Conservation (phyloP, 2,329 filamentous ascomycete genomes). For the Huntiella savannae region DNA sequence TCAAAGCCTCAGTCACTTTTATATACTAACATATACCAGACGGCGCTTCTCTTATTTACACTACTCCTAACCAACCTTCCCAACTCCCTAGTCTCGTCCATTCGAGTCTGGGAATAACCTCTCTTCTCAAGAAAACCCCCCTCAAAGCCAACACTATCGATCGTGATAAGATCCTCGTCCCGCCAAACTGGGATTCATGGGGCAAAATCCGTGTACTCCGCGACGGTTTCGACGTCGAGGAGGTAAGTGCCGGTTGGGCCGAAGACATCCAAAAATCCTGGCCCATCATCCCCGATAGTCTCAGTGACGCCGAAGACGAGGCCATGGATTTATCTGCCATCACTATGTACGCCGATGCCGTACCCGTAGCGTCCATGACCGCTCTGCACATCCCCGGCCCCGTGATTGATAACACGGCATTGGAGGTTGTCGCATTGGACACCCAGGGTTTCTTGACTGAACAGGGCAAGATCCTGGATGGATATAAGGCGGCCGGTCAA, state of each 20-base stretch:
- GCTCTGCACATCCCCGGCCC: slow-evolving; percentile 35
- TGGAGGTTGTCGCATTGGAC: slow-evolving; percentile 24
- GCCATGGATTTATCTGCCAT: slow-evolving; percentile 8
- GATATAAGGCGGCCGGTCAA: slow-evolving; percentile 3
- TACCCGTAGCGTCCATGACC: slow-evolving; percentile 53
- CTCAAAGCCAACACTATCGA: slow-evolving; percentile 85
- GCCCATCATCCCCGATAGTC: slow-evolving; percentile 17
- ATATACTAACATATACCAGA: slow-evolving; percentile 29
- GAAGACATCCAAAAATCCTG: slow-evolving; percentile 52
- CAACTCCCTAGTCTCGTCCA: slow-evolving; percentile 66
- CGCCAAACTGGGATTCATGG: slow-evolving; percentile 97
- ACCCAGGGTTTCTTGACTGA: slow-evolving; percentile 58
- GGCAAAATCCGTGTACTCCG: slow-evolving; percentile 86
- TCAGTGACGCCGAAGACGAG: slow-evolving; percentile 10
- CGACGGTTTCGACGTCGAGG: slow-evolving; percentile 83
- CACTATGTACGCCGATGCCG: slow-evolving; percentile 50
- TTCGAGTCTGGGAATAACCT: slow-evolving; percentile 71
- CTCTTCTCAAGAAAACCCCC: slow-evolving; percentile 56
- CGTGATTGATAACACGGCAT: slow-evolving; percentile 11
- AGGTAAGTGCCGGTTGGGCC: slow-evolving; percentile 67
- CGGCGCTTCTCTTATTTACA: slow-evolving; percentile 71
- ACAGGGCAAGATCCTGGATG: slow-evolving; percentile 59
- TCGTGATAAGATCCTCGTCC: slow-evolving; percentile 82
- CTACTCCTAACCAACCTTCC: slow-evolving; percentile 54
- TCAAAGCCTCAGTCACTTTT: background rate